Evolutionary conservation across 768 basidiomycete species (phyloP), one percentile per base, ranked within the genome.

Genomic region (Harrya chromipes): DNA sequence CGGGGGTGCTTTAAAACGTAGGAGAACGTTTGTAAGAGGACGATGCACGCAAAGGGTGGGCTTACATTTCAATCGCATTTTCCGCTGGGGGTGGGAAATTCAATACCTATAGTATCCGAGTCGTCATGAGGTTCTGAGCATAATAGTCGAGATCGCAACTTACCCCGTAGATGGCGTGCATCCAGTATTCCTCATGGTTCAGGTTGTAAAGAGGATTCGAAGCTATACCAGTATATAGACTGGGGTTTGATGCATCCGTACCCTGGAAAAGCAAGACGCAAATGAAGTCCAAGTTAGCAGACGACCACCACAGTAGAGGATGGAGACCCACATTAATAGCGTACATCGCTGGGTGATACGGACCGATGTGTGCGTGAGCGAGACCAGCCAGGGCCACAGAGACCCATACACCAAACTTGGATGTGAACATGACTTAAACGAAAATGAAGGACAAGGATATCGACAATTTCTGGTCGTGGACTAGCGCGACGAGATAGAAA

Each of bases 321-420:
- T 12, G 21, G 7, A 19, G 26, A 16, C 20, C 45, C 14, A 60
- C 59, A n/a, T 62, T 42, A 14, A 41, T 0, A 27, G 40, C 20
- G 14, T 36, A 60, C 55, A 61, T 54, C 33, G 16, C 29, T 0
- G 0, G 1, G 23, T 19, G 1, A 11, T 4, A 61, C 5, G 21
- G 1, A 34, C 0, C 10, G 0, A 42, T 16, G 41, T 60, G 59
- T 3, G 49, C 59, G 31, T 35, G 19, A 6, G 40, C 47, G 11
- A 62, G 42, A 31, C 47, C 29, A 36, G 52, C 56, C 9, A 60
- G 34, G 36, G 47, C 40, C 4, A 60, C 23, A 34, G 49, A 40
- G 16, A 21, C 24, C 60, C 49, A 59, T 40, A 36, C 17, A 20
- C 36, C n/a, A 3, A 19, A 6, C 6, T 7, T 36, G 37, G 29